Evolutionary conservation across 306 rosid species (phyloP).

Genomic region (Macrotyloma uniflorum): DNA sequence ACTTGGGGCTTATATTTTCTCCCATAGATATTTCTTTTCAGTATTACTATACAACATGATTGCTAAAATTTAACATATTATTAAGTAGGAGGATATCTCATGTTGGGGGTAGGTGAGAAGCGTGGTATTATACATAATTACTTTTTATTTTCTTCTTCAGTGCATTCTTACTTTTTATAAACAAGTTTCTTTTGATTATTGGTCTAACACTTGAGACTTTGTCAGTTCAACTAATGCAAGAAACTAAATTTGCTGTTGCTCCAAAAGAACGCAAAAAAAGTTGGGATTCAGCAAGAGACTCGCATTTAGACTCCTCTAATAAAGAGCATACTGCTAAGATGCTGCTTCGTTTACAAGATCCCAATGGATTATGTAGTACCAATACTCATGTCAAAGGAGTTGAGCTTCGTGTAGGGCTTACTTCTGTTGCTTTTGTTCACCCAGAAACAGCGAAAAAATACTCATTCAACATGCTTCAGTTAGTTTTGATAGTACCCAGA

Average conservation of each 20-base stretch:
- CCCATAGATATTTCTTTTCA: slow-evolving; percentile 11
- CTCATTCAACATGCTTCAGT: slow-evolving; percentile 65
- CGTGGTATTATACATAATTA: slow-evolving; percentile 18
- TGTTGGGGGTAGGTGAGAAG: slow-evolving; percentile 29
- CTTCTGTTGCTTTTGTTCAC: slow-evolving; percentile 81
- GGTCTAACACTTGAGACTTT: slow-evolving; percentile 43
- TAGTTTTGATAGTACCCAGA: slow-evolving; percentile 70
- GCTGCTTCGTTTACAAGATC: slow-evolving; percentile 75
- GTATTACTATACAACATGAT: slow-evolving; percentile 17
- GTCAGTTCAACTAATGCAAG: slow-evolving; percentile 88
- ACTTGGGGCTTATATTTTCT: slow-evolving; percentile 15
- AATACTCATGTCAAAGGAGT: slow-evolving; percentile 50
- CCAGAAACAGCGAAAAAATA: slow-evolving; percentile 82
- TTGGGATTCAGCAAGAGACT: slow-evolving; percentile 47
- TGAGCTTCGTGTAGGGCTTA: slow-evolving; percentile 72
- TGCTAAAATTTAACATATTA: not conserved
- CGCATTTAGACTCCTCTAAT: slow-evolving; percentile 37
- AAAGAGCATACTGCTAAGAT: slow-evolving; percentile 56
- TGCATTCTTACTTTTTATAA: slow-evolving; percentile 12
- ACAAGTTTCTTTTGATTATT: slow-evolving; percentile 27
- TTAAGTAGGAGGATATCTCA: slow-evolving; percentile 23
- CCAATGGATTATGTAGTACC: slow-evolving; percentile 57
- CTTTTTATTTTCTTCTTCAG: slow-evolving; percentile 24
- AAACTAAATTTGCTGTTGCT: slow-evolving; percentile 90
- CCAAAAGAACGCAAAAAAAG: slow-evolving; percentile 74